These are phyloP conservation scores for Cryptococcus sp. DNA, from an alignment of 1,284 basidiomycete genomes.

Conservation along the genomic window DNA sequence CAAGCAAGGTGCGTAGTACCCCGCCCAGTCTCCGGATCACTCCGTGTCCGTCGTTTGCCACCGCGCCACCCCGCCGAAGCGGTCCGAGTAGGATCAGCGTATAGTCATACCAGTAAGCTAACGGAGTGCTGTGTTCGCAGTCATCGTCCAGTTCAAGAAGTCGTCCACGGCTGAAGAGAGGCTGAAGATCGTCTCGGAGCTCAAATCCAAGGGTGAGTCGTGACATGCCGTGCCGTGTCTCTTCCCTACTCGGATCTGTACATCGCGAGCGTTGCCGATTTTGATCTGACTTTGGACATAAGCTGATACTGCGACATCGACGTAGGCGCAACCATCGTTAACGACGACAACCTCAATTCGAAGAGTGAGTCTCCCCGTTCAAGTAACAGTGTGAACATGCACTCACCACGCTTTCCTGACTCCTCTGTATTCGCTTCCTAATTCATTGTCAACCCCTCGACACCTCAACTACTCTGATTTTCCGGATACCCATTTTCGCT, in stretches of 20 bases:
- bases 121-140: constrained; percentile 2
- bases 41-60: background rate
- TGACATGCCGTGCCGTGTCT: background rate
- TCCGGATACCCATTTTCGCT: background rate
- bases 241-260: too few species aligned
- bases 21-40: background rate
- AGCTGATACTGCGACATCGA: background rate
- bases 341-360: constrained; percentile 40
- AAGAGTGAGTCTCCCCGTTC: constrained; percentile 29
- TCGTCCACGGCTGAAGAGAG: constrained; percentile 34
- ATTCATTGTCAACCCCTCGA: background rate
- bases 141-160: constrained; percentile 48
- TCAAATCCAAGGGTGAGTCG: constrained; percentile 31
- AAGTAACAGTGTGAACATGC: background rate
- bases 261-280: background rate
- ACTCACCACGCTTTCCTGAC: background rate
- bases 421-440: background rate
- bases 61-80: constrained; percentile 4
- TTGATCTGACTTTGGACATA: background rate
- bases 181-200: constrained; percentile 30
- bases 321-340: constrained; percentile 35
- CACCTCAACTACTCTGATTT: background rate
- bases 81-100: too few species aligned
- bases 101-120: too few species aligned
- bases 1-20: constrained; percentile 26